Conservation (phyloP, 1,139 yeast species). For the Nadsonia commutata region DNA sequence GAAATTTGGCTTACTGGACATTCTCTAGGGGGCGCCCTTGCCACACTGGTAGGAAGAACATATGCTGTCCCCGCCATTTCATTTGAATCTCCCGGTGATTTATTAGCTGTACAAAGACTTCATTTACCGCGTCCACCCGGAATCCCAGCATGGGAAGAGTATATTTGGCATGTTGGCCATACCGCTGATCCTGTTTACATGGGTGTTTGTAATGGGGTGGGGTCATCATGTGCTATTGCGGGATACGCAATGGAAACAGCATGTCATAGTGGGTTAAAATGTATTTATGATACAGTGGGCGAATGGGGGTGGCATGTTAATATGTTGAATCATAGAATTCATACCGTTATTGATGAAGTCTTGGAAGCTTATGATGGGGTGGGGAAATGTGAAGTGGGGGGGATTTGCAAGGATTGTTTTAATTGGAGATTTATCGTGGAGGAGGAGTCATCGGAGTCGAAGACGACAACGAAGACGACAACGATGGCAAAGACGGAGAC, state of each 20-base stretch:
- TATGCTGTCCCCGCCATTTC: conserved; percentile 83
- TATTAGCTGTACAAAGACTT: conserved; percentile 64
- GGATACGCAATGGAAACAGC: conserved; percentile 97
- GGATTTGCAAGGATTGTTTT: conserved; percentile 72
- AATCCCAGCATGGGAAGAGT: conserved; percentile 59
- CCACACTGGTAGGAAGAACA: conserved; percentile 72
- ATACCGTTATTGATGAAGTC: conserved; percentile 78
- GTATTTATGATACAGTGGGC: conserved; percentile 78
- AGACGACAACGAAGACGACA: neutral
- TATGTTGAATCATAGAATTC: conserved; percentile 77
- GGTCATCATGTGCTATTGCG: conserved; percentile 76
- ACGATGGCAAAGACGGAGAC: neutral
- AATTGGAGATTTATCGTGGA: conserved; percentile 69
- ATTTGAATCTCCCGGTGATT: conserved; percentile 89
- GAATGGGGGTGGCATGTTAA: conserved; percentile 90
- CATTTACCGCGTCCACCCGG: conserved; percentile 95
- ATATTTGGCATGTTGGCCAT: conserved; percentile 91
- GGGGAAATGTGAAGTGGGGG: conserved; percentile 58
- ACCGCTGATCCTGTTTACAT: conserved; percentile 94
- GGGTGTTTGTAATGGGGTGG: conserved; percentile 96
- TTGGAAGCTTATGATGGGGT: conserved; percentile 59
- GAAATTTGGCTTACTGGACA: conserved; percentile 91
- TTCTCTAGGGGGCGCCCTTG: conserved; percentile 83
- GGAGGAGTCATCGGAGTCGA: conserved; percentile 9
- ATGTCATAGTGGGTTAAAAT: conserved; percentile 83